These are phyloP conservation scores for Leptographium lundbergii DNA, from an alignment of 2,329 filamentous ascomycete genomes.

Conservation along the genomic window DNA sequence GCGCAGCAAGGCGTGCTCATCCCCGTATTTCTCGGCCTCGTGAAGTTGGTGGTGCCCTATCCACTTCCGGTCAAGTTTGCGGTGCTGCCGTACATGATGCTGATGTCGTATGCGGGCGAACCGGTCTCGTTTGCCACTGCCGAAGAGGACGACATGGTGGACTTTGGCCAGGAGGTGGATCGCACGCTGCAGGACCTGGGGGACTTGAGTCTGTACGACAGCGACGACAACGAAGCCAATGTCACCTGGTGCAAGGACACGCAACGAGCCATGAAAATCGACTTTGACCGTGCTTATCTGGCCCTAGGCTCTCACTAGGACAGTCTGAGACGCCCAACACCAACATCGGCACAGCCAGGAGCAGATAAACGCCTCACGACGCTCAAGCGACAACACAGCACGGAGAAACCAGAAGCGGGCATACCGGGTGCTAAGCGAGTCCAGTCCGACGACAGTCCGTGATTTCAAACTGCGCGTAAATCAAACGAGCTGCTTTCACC, in stretches of 20 bases:
- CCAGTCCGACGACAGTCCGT: too few species aligned
- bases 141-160: not conserved
- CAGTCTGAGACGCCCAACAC: not conserved
- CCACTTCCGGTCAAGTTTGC: not conserved
- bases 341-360: not conserved
- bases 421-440: too few species aligned
- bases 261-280: not conserved
- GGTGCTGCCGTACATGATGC: constrained; percentile 6
- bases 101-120: constrained; percentile 8
- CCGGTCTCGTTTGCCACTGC: not conserved
- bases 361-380: not conserved
- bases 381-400: not conserved
- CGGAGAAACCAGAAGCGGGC: not conserved
- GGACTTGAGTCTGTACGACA: not conserved
- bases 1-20: constrained; percentile 4
- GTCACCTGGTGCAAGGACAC: not conserved
- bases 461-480: too few species aligned
- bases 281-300: not conserved
- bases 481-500: too few species aligned
- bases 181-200: not conserved
- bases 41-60: constrained; percentile 4
- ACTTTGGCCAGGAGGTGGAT: not conserved
- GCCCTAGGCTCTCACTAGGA: not conserved
- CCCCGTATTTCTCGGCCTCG: constrained; percentile 7
- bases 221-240: not conserved